These are phyloP conservation scores for Botryotinia convoluta DNA, from an alignment of 2,329 filamentous ascomycete species.

Conservation along the genomic window DNA sequence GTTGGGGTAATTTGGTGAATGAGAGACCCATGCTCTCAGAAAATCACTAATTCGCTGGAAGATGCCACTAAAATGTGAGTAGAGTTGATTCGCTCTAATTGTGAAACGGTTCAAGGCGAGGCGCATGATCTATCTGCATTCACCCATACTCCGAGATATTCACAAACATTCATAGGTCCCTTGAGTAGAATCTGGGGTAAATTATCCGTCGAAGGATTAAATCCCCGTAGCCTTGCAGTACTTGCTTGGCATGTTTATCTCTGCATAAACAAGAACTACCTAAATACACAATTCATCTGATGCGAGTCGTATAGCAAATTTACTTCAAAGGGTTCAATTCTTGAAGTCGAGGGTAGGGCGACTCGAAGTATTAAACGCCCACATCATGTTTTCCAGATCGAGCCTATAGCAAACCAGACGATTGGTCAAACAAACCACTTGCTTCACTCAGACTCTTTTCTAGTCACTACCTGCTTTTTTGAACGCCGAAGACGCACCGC, in stretches of 20 bases:
- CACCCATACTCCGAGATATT: neutral
- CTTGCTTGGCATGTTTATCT: neutral
- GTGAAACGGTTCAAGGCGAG: neutral
- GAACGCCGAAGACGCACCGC: constrained; percentile 13
- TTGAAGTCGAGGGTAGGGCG: neutral
- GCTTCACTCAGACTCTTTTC: neutral
- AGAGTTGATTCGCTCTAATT: neutral
- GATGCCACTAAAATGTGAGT: neutral
- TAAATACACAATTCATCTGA: neutral
- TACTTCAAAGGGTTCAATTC: neutral
- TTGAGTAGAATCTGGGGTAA: constrained; percentile 3
- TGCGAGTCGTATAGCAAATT: constrained; percentile 2
- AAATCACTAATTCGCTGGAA: neutral
- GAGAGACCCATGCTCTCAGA: neutral
- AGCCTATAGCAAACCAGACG: neutral
- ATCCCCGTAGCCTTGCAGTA: neutral
- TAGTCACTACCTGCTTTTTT: neutral
- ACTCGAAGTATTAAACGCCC: neutral
- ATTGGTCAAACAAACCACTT: neutral
- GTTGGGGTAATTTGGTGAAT: constrained; percentile 14
- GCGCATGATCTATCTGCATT: constrained; percentile 1
- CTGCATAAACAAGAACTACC: neutral
- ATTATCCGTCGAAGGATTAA: neutral
- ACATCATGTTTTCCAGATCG: neutral
- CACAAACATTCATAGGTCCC: neutral